Percentiles rank a stretch among this genome's conserved stretches.
These are phyloP conservation scores for Botrytis elliptica DNA, from an alignment of 2,329 filamentous ascomycete genomes.

Conservation along the genomic window DNA sequence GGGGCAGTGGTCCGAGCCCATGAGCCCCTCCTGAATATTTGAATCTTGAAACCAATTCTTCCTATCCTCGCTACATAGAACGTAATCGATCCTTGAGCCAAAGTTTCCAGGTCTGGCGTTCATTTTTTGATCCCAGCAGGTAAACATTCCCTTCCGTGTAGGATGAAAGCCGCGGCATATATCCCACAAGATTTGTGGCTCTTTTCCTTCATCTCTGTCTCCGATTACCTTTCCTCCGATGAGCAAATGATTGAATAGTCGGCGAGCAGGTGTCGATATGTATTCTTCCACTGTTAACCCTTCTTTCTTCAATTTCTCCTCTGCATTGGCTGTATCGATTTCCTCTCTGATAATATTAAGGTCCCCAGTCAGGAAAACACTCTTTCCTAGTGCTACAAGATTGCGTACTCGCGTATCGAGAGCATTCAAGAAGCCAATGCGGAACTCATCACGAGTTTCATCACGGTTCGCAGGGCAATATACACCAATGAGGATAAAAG, in stretches of 20 bases:
- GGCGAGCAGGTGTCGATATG: conserved; percentile 67
- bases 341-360: conserved; percentile 69
- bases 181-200: conserved; percentile 76
- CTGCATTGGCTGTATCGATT: conserved; percentile 73
- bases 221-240: conserved; percentile 68
- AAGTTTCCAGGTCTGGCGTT: conserved; percentile 96
- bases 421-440: conserved; percentile 73
- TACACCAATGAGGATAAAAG: conserved; percentile 88
- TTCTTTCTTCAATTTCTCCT: conserved; percentile 70
- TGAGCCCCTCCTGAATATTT: conserved; percentile 88
- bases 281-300: conserved; percentile 69
- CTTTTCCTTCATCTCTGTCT: conserved; percentile 65
- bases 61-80: conserved; percentile 78
- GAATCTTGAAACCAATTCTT: conserved; percentile 75
- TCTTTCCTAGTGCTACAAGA: conserved; percentile 74
- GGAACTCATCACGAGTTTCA: conserved; percentile 78
- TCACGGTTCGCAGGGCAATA: conserved; percentile 91
- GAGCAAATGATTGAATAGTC: conserved; percentile 83
- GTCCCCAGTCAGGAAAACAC: conserved; percentile 83
- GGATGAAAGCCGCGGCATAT: conserved; percentile 80
- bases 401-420: conserved; percentile 85
- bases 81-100: conserved; percentile 89
- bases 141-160: conserved; percentile 84
- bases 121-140: conserved; percentile 92
- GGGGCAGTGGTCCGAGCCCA: conserved; percentile 96